Evolutionary conservation across 768 basidiomycete genomes (phyloP).

Genomic region (Phylloporus rhodoxanthus): DNA sequence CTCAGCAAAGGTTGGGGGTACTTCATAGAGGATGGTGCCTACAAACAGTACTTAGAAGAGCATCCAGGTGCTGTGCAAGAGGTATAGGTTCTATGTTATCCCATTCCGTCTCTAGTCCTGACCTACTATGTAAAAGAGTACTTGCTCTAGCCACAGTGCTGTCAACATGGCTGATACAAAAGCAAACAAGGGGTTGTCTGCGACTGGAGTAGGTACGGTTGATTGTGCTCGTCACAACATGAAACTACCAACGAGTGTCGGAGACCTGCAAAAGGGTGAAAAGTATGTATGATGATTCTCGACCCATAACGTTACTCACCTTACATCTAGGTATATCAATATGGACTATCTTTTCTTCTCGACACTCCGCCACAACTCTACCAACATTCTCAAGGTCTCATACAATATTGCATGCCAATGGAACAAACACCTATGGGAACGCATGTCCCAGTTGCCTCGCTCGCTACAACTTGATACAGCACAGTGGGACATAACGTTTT

Average conservation of each 20-base stretch:
- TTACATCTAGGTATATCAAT: not conserved
- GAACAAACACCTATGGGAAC: not conserved
- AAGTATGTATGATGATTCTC: not conserved
- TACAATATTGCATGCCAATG: not conserved
- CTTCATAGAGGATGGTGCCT: constrained; percentile 21
- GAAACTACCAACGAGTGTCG: not conserved
- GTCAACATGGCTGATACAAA: not conserved
- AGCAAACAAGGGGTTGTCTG: not conserved
- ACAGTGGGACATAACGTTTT: not conserved
- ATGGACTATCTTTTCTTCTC: constrained; percentile 1
- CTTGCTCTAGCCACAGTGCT: not conserved
- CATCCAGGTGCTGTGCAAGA: constrained; percentile 9
- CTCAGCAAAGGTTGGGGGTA: constrained; percentile 21
- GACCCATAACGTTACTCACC: not conserved
- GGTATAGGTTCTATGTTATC: constrained; percentile 5
- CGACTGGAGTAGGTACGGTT: not conserved
- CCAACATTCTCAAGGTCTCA: not conserved
- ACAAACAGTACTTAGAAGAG: constrained; percentile 12
- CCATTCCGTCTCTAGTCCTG: not conserved
- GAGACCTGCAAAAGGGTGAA: constrained; percentile 1
- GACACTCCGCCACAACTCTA: not conserved
- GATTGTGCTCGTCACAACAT: not conserved
- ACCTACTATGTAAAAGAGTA: not conserved
- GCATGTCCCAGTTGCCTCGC: not conserved
- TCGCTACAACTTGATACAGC: not conserved